These are phyloP conservation scores for Solanum clarkiae DNA, from an alignment of 257 asterid genomes.

Conservation along the genomic window DNA sequence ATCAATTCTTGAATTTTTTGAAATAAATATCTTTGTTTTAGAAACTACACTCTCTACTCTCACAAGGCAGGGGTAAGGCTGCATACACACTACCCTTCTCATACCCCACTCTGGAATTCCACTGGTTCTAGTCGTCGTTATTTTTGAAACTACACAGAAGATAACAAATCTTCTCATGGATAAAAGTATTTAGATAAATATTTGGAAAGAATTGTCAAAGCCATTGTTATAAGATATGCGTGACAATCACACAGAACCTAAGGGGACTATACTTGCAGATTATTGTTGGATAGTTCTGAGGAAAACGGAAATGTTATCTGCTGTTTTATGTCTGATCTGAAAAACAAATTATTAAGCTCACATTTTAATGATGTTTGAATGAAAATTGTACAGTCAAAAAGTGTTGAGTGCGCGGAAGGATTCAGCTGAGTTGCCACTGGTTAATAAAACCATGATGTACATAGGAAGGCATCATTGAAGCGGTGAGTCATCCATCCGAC, in stretches of 20 bases:
- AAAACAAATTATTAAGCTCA: not conserved
- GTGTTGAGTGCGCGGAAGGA: constrained; percentile 42
- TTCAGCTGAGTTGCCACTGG: constrained; percentile 70
- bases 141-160: not conserved
- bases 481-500: constrained; percentile 31
- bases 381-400: constrained; percentile 42
- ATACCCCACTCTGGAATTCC: not conserved
- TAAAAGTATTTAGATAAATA: not conserved
- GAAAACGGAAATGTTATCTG: not conserved
- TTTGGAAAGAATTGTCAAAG: not conserved
- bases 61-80: not conserved
- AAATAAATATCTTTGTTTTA: not conserved
- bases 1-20: not conserved
- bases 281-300: not conserved
- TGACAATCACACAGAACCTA: not conserved
- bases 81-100: too few species aligned
- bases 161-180: not conserved
- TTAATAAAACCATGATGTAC: constrained; percentile 75
- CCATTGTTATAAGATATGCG: not conserved
- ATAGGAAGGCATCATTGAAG: constrained; percentile 46
- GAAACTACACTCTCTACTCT: not conserved
- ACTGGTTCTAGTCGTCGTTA: not conserved
- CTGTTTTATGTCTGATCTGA: not conserved
- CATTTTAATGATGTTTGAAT: not conserved
- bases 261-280: not conserved